These are phyloP conservation scores for Petunia secreta DNA, from an alignment of 257 asterid species.

Conservation along the genomic window DNA sequence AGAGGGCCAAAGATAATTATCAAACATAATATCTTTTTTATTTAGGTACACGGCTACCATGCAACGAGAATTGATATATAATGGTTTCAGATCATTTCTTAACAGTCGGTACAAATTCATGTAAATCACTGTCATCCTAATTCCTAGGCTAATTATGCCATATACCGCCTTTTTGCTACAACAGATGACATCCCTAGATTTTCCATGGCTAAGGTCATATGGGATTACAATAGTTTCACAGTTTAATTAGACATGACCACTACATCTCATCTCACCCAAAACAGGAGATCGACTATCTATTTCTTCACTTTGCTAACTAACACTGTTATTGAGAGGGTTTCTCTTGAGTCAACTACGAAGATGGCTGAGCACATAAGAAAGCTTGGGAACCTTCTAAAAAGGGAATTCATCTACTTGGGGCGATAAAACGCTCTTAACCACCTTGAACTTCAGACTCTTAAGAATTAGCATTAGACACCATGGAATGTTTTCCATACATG, in stretches of 20 bases:
- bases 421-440: neutral
- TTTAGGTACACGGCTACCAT: neutral
- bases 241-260: neutral
- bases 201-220: neutral
- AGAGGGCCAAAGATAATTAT: conserved; percentile 4
- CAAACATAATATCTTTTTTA: neutral
- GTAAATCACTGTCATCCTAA: neutral
- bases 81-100: conserved; percentile 10
- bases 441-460: conserved; percentile 19
- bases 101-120: neutral
- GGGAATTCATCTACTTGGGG: neutral
- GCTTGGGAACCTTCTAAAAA: neutral
- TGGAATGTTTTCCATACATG: conserved; percentile 50
- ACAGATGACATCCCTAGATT: neutral
- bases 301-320: conserved; percentile 3
- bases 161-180: conserved; percentile 12
- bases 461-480: conserved; percentile 13
- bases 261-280: conserved; percentile 14
- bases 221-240: neutral
- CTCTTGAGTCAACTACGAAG: neutral
- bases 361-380: neutral
- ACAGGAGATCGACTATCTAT: neutral
- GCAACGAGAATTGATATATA: neutral
- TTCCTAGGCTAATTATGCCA: neutral
- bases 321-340: neutral